phyloP scores from a whole-genome alignment of 2,329 filamentous ascomycete species.

The Graphilbum fragrans region DNA sequence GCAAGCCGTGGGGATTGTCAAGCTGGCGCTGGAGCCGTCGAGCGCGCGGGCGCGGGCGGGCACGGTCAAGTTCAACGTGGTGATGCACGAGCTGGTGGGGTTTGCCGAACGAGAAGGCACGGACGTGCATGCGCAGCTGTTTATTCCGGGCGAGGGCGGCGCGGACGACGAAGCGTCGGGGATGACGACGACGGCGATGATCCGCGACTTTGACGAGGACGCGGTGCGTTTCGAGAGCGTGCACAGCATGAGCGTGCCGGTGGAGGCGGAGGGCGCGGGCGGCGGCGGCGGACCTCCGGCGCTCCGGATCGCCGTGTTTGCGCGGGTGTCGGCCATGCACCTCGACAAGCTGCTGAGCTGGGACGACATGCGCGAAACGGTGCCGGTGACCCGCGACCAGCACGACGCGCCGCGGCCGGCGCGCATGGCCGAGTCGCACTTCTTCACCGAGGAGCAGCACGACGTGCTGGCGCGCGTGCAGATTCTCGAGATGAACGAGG shows the following conservation, averaged over 20 bases:
- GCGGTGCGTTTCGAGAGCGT: slow-evolving; percentile 93
- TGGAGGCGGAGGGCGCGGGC: slow-evolving; percentile 35
- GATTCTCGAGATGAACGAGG: slow-evolving; percentile 82
- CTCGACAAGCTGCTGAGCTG: slow-evolving; percentile 94
- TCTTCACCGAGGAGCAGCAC: slow-evolving; percentile 85
- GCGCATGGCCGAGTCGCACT: slow-evolving; percentile 81
- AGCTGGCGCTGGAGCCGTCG: slow-evolving; percentile 83
- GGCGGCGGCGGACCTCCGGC: slow-evolving; percentile 63
- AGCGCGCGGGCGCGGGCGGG: slow-evolving; percentile 84
- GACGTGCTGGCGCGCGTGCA: slow-evolving; percentile 83
- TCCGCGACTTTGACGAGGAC: slow-evolving; percentile 84
- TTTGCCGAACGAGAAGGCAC: slow-evolving; percentile 94
- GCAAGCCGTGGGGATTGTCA: slow-evolving; percentile 80
- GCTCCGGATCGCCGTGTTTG: slow-evolving; percentile 81
- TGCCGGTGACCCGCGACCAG: slow-evolving; percentile 42
- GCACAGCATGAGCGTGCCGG: slow-evolving; percentile 79
- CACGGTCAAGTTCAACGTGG: slow-evolving; percentile 94
- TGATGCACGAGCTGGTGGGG: slow-evolving; percentile 91
- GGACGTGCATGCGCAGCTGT: slow-evolving; percentile 93
- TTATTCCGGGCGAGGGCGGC: slow-evolving; percentile 80
- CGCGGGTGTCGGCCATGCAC: slow-evolving; percentile 83
- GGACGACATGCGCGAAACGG: slow-evolving; percentile 90
- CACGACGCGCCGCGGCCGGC: slow-evolving; percentile 34
- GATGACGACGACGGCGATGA: slow-evolving; percentile 90
- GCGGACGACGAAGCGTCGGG: no score